Base-by-base conservation (phyloP, 2,329 filamentous ascomycete genomes). In the Coniochaeta prunicola region DNA sequence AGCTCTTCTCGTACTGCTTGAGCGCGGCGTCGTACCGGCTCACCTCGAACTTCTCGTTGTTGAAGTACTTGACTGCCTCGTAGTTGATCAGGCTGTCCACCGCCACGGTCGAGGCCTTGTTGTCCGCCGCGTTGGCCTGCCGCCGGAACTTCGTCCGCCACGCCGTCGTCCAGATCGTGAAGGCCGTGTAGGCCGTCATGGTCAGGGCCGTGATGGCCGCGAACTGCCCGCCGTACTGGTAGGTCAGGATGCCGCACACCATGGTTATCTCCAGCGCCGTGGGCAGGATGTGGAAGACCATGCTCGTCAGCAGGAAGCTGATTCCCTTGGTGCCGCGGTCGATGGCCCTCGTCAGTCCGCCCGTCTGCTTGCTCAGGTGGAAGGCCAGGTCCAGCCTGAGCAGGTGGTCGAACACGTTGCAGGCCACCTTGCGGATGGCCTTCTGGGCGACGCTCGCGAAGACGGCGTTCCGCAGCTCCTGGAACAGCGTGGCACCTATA, bases 21-120 rank as follows among this genome's bases (percentile, higher is more conserved):
- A 99, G 78, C 0, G 94, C 92, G 66, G 87, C 85, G 73, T 97
- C 92, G 71, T 99, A 99, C 45, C 94, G 85, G 33, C 84, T 82
- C 48, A 96, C 91, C 76, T 99, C 94, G 64, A 92, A 97, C 64
- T 89, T 91, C 70, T 99, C 96, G 69, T 99, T 99, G 78, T 99
- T 99, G 77, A 97, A 99, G 77, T 97, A 96, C 75, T 99, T 99
- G 70, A 99, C 94, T 15, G 96, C 93, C 74, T 99, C 94, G 69
- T 97, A 99, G 76, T 99, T 99, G 79, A 99, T 96, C 56, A 99
- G 78, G 0, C 92, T 96, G 75, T 99, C 94, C 1, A 97, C 92
- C 0, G 93, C 93, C 8, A 97, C 91, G 0, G 93, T 97, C 1
- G 93, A 96, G 0, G 91, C 94, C 70, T 87, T 91, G 74, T 97